phyloP scores from a whole-genome alignment of 1,284 basidiomycete genomes.

The Leccinum pachyderme region DNA sequence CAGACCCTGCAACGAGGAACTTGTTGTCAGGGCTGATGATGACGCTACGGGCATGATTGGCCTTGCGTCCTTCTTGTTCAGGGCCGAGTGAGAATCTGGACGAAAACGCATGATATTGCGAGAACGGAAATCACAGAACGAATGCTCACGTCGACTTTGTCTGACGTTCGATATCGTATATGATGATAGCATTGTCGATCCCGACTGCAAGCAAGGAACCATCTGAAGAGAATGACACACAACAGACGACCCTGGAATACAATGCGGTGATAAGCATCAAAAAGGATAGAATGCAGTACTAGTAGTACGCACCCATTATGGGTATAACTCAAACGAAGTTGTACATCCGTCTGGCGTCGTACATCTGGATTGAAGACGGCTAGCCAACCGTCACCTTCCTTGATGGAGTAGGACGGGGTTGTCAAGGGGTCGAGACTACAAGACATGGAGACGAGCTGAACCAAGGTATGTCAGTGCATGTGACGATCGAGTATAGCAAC shows the following conservation, averaged over 20 bases:
- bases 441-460: conserved; percentile 22
- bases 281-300: conserved; percentile 1
- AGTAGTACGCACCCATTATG: conserved; percentile 31
- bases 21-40: conserved; percentile 32
- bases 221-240: conserved; percentile 33
- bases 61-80: conserved; percentile 19
- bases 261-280: conserved; percentile 9
- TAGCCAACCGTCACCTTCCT: conserved; percentile 37
- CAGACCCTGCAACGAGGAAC: conserved; percentile 33
- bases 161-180: conserved; percentile 31
- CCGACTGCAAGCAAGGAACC: conserved; percentile 35
- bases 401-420: conserved; percentile 34
- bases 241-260: conserved; percentile 31
- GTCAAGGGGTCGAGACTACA: conserved; percentile 30
- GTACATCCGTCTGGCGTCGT: conserved; percentile 38
- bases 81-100: conserved; percentile 29
- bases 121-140: background rate
- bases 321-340: conserved; percentile 22
- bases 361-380: conserved; percentile 37
- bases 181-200: conserved; percentile 31
- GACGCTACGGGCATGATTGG: conserved; percentile 36
- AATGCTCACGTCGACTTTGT: conserved; percentile 30
- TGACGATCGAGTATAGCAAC: background rate
- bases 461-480: conserved; percentile 9
- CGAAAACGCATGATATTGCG: background rate